phyloP scores from a whole-genome alignment of 2,329 filamentous ascomycete species.

The Paraconiothyrium sp. region DNA sequence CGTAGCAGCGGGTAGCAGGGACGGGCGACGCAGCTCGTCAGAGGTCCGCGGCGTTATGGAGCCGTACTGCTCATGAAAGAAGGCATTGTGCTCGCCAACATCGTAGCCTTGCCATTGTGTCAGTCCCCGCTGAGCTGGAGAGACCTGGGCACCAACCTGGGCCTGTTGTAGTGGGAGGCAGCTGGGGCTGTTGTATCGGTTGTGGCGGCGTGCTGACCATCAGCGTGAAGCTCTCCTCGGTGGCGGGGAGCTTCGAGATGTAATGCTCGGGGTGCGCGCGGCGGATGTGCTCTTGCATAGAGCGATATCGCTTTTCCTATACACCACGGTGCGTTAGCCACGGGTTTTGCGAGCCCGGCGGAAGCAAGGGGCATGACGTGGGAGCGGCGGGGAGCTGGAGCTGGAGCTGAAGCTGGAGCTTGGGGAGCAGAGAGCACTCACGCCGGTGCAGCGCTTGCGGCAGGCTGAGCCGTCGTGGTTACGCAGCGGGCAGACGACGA shows the following conservation, averaged over 20 bases:
- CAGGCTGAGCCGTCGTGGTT: constrained; percentile 98
- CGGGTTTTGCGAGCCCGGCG: constrained; percentile 19
- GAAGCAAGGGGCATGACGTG: constrained; percentile 33
- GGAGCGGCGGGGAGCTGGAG: constrained; percentile 17
- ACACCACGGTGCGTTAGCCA: constrained; percentile 44
- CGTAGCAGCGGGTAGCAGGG: constrained; percentile 73
- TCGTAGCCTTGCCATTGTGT: constrained; percentile 56
- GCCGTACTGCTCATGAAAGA: constrained; percentile 72
- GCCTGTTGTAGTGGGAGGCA: constrained; percentile 51
- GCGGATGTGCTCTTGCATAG: constrained; percentile 99
- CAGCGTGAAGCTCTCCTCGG: constrained; percentile 94
- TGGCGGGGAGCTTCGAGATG: constrained; percentile 96
- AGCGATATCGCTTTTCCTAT: constrained; percentile 94
- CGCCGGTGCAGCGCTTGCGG: constrained; percentile 96
- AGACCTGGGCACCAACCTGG: constrained; percentile 43
- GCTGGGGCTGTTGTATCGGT: constrained; percentile 68
- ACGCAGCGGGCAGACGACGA: constrained; percentile 94
- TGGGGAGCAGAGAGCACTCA: constrained; percentile 67
- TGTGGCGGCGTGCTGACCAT: constrained; percentile 94
- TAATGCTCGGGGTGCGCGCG: constrained; percentile 97
- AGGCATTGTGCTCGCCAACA: constrained; percentile 69
- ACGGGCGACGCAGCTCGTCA: constrained; percentile 74
- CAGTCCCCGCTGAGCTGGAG: constrained; percentile 45
- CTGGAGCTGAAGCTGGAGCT: constrained; percentile 6
- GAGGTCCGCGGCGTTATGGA: constrained; percentile 72